Evolutionary conservation across 768 basidiomycete species (phyloP).

Genomic region (Suillus fuscotomentosus): DNA sequence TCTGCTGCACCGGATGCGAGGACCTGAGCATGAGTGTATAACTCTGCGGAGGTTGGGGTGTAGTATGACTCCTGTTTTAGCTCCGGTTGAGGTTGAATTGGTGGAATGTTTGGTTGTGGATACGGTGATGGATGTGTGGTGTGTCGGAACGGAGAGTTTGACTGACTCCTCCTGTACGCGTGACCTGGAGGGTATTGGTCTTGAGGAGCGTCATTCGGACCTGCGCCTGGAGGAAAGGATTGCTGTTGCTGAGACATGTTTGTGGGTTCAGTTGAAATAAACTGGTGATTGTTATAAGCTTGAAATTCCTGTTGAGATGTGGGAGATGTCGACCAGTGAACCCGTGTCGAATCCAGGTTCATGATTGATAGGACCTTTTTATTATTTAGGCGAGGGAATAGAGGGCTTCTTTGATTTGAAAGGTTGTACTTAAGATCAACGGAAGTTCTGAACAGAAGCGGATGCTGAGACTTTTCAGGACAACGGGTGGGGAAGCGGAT

Average conservation of each 20-base stretch:
- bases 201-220: constrained; percentile 28
- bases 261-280: constrained; percentile 22
- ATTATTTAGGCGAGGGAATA: constrained; percentile 38
- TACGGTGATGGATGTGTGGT: constrained; percentile 39
- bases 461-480: constrained; percentile 15
- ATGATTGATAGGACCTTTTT: constrained; percentile 33
- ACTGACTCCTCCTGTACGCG: constrained; percentile 31
- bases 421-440: constrained; percentile 19
- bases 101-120: constrained; percentile 31
- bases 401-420: constrained; percentile 33
- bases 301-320: constrained; percentile 26
- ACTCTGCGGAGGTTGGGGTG: constrained; percentile 51
- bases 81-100: constrained; percentile 23
- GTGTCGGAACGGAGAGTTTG: constrained; percentile 35
- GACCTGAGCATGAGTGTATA: constrained; percentile 50
- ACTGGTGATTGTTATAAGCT: constrained; percentile 31
- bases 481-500: constrained; percentile 9
- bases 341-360: constrained; percentile 36
- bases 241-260: constrained; percentile 39
- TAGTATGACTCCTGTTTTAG: constrained; percentile 48
- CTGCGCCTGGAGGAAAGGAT: constrained; percentile 33
- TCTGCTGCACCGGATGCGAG: constrained; percentile 27
- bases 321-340: constrained; percentile 30
- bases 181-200: constrained; percentile 34
- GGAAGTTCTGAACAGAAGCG: constrained; percentile 29